These are phyloP conservation scores for Conoideocrella luteorostrata DNA, from an alignment of 2,329 filamentous ascomycete genomes.

Conservation along the genomic window DNA sequence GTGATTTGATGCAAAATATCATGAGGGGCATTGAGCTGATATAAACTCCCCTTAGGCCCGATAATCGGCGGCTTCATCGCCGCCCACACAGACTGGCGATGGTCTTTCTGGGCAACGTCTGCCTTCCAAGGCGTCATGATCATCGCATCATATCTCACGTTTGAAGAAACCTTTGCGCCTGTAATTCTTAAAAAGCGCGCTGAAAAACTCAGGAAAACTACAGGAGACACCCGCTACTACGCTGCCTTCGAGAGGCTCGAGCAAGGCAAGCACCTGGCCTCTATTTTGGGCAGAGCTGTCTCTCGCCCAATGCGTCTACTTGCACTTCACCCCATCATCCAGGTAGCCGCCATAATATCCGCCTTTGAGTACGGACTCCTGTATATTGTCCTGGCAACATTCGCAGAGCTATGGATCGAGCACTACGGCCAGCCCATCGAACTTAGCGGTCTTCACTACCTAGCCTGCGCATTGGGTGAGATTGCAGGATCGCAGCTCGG, in stretches of 20 bases:
- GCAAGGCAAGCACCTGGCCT: conserved; percentile 19
- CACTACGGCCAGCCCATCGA: conserved; percentile 50
- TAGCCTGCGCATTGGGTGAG: conserved; percentile 58
- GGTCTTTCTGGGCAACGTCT: conserved; percentile 40
- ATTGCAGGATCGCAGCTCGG: conserved; percentile 45
- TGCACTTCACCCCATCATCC: conserved; percentile 53
- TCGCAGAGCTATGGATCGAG: conserved; percentile 49
- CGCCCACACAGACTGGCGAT: conserved; percentile 31
- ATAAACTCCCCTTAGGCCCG: too few relatives aligned
- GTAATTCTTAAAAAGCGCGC: conserved; percentile 29
- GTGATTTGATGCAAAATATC: too few relatives aligned
- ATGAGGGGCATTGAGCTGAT: too few relatives aligned
- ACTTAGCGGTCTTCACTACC: conserved; percentile 58
- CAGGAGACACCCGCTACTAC: conserved; percentile 23
- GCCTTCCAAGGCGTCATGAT: conserved; percentile 33
- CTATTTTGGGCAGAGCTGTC: conserved; percentile 29
- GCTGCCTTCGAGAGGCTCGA: conserved; percentile 32
- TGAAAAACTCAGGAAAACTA: conserved; percentile 23
- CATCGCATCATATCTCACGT: conserved; percentile 23
- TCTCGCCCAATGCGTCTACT: conserved; percentile 51
- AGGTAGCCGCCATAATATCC: conserved; percentile 47
- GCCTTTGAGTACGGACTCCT: conserved; percentile 56
- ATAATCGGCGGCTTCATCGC: conserved; percentile 35
- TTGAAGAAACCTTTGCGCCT: conserved; percentile 33
- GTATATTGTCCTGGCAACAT: conserved; percentile 58